These are phyloP conservation scores for Ophiostoma tasmaniense DNA, from an alignment of 2,329 filamentous ascomycete genomes.

Conservation along the genomic window DNA sequence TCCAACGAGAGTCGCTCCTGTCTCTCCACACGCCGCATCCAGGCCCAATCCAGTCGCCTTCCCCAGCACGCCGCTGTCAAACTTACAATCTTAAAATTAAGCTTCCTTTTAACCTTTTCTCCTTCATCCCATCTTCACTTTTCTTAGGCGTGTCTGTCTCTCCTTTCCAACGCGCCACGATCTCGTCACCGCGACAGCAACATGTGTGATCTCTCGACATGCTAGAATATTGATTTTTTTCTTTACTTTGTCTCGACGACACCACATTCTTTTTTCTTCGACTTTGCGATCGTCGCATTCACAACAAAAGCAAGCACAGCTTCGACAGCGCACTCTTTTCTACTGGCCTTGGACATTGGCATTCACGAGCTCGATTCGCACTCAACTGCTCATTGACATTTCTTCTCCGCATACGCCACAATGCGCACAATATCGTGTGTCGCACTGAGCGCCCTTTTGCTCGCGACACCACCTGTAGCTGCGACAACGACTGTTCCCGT, in stretches of 20 bases:
- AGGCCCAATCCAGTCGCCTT: not conserved
- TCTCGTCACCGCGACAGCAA: not conserved
- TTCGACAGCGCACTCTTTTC: not conserved
- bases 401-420: not conserved
- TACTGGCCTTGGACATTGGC: not conserved
- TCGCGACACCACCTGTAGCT: not conserved
- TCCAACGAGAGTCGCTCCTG: not conserved
- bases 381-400: not conserved
- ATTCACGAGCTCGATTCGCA: not conserved
- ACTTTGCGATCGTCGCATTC: not conserved
- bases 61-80: not conserved
- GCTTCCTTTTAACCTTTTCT: not conserved
- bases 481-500: constrained; percentile 26
- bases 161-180: not conserved
- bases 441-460: constrained; percentile 7
- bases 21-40: not conserved
- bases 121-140: not conserved
- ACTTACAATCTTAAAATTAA: not conserved
- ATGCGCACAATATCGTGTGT: constrained; percentile 8
- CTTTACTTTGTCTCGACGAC: not conserved
- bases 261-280: not conserved
- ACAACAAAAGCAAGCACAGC: not conserved
- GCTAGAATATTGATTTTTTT: not conserved
- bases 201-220: not conserved
- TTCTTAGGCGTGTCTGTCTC: not conserved